A percentile compares a stretch with the other conserved stretches of the same genome.
These are phyloP conservation scores for Sclerotiophoma versabilis DNA, from an alignment of 2,329 filamentous ascomycete species.

Conservation along the genomic window DNA sequence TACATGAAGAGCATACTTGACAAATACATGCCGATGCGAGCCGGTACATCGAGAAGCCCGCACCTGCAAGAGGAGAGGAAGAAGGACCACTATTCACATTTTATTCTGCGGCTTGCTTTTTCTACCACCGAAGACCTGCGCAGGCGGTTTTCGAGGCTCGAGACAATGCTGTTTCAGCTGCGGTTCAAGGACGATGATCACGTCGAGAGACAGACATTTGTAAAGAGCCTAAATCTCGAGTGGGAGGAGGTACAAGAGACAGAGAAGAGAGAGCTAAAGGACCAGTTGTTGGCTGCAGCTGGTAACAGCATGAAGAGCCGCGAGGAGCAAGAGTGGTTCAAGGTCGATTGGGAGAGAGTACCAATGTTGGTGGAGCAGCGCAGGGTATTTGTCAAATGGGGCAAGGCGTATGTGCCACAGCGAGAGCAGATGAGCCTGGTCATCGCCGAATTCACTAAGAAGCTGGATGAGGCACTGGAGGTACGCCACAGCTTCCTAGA, in stretches of 20 bases:
- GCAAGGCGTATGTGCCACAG: constrained; percentile 90
- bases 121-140: constrained; percentile 89
- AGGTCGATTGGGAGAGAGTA: constrained; percentile 93
- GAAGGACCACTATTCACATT: constrained; percentile 97
- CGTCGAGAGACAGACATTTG: constrained; percentile 76
- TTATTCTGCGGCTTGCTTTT: constrained; percentile 93
- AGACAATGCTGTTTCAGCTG: constrained; percentile 87
- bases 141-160: constrained; percentile 82
- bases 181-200: constrained; percentile 79
- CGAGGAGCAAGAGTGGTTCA: constrained; percentile 91
- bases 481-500: constrained; percentile 54
- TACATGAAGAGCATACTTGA: constrained; percentile 88
- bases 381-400: constrained; percentile 76
- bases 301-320: constrained; percentile 60
- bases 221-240: constrained; percentile 77
- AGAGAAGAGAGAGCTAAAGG: constrained; percentile 73
- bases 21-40: constrained; percentile 82
- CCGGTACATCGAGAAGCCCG: constrained; percentile 70
- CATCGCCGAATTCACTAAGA: constrained; percentile 80
- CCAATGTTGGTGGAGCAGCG: constrained; percentile 86
- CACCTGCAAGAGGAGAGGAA: constrained; percentile 76
- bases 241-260: constrained; percentile 84
- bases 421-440: constrained; percentile 90
- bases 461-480: constrained; percentile 83
- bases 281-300: constrained; percentile 61